A percentile compares a stretch with the other conserved stretches of the same genome.
Evolutionary conservation across 331 rosid genomes (phyloP).

Genomic region (Rhamnella rubrinervis): DNA sequence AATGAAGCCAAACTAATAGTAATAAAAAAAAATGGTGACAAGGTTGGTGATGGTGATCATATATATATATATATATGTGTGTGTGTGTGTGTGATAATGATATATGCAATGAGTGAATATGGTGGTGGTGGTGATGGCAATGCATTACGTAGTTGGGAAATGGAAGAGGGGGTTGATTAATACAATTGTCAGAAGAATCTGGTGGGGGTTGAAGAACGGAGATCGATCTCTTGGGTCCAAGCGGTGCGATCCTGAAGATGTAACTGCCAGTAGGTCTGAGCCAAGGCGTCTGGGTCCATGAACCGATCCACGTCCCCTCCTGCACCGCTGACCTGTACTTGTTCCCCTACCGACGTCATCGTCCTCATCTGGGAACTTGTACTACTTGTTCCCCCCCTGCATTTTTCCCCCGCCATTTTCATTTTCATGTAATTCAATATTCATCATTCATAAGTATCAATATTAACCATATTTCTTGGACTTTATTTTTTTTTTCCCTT

Average conservation of each 20-base stretch:
- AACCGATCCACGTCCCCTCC: slow-evolving; percentile 30
- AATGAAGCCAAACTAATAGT: too few species aligned
- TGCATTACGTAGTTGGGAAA: too few species aligned
- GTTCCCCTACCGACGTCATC: slow-evolving; percentile 40
- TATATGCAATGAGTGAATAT: too few species aligned
- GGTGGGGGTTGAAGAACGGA: slow-evolving; percentile 41
- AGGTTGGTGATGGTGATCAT: too few species aligned
- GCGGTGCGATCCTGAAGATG: slow-evolving; percentile 77
- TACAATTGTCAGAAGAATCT: slow-evolving; percentile 25
- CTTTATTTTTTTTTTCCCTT: too few species aligned
- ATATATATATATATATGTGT: too few species aligned
- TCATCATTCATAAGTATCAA: too few species aligned
- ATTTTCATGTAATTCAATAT: too few species aligned
- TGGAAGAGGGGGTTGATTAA: not conserved
- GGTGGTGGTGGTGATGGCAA: too few species aligned
- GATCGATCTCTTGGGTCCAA: slow-evolving; percentile 96
- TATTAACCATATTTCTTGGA: too few species aligned
- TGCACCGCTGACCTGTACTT: slow-evolving; percentile 22
- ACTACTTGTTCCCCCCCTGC: slow-evolving; percentile 5
- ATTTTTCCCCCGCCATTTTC: not conserved
- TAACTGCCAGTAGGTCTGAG: slow-evolving; percentile 91
- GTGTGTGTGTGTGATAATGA: too few species aligned
- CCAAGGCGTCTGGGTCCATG: slow-evolving; percentile 84
- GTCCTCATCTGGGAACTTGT: slow-evolving; percentile 27
- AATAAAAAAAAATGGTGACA: too few species aligned